phyloP scores from a whole-genome alignment of 805 yeast species.

The Barnettozyma siamensis region DNA sequence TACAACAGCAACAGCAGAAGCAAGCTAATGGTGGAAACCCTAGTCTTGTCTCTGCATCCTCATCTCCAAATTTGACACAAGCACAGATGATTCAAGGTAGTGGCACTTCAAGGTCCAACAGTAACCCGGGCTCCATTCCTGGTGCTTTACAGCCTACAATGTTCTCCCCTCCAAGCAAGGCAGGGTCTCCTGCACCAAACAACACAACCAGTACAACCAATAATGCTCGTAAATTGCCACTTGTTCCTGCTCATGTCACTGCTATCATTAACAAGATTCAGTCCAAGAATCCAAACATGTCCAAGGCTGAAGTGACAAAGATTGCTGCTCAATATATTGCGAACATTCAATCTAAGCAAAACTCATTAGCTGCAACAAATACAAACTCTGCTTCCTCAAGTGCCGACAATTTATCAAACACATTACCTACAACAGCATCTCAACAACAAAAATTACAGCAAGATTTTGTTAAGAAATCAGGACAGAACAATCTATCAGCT shows the following conservation, averaged over 20 bases:
- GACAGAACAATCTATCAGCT: neutral
- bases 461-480: conserved; percentile 23
- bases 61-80: conserved; percentile 15
- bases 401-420: neutral
- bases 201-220: neutral
- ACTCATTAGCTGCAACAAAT: conserved; percentile 16
- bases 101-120: conserved; percentile 17
- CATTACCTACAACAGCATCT: conserved; percentile 29
- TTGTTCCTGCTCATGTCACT: conserved; percentile 59
- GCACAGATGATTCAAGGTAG: conserved; percentile 5
- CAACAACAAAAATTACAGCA: conserved; percentile 33
- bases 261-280: conserved; percentile 61
- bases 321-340: conserved; percentile 62
- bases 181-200: neutral
- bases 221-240: conserved; percentile 20
- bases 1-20: conserved; percentile 6
- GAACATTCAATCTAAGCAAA: conserved; percentile 42
- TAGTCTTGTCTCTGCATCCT: conserved; percentile 7
- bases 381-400: neutral
- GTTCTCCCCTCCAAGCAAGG: neutral
- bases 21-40: neutral
- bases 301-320: conserved; percentile 59
- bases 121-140: conserved; percentile 16
- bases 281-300: conserved; percentile 55
- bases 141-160: conserved; percentile 8